These are phyloP conservation scores for Spatholobus suberectus DNA, from an alignment of 306 rosid species.

Conservation along the genomic window DNA sequence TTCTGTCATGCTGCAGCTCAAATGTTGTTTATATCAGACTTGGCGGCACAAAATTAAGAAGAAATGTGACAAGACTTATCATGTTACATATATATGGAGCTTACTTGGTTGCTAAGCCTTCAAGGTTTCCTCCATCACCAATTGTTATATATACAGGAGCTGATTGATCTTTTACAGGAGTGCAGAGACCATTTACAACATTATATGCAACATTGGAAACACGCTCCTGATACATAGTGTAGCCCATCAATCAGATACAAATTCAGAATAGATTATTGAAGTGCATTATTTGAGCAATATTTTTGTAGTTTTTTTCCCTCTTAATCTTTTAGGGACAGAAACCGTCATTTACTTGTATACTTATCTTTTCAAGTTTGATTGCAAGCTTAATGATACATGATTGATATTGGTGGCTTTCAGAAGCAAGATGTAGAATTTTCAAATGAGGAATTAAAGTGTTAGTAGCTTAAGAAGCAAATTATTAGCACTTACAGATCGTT, in stretches of 20 bases:
- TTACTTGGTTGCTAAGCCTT: constrained; percentile 90
- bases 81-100: constrained; percentile 27
- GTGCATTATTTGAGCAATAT: not conserved
- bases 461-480: not conserved
- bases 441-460: not conserved
- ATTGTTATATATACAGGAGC: constrained; percentile 93
- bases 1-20: constrained; percentile 72
- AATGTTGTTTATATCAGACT: constrained; percentile 2
- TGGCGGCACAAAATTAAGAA: not conserved
- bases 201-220: constrained; percentile 78
- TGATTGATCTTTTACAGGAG: constrained; percentile 67
- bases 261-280: not conserved
- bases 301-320: not conserved
- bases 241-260: not conserved
- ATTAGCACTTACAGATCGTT: constrained; percentile 70
- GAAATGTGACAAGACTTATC: not conserved
- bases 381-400: constrained; percentile 18
- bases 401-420: constrained; percentile 19
- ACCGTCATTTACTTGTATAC: not conserved
- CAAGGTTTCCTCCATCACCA: constrained; percentile 93
- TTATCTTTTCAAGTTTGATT: not conserved
- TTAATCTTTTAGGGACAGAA: not conserved
- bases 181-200: constrained; percentile 70
- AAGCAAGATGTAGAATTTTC: constrained; percentile 23
- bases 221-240: constrained; percentile 66